Conservation (phyloP, 257 asterid genomes). For the Sherardia arvensis region DNA sequence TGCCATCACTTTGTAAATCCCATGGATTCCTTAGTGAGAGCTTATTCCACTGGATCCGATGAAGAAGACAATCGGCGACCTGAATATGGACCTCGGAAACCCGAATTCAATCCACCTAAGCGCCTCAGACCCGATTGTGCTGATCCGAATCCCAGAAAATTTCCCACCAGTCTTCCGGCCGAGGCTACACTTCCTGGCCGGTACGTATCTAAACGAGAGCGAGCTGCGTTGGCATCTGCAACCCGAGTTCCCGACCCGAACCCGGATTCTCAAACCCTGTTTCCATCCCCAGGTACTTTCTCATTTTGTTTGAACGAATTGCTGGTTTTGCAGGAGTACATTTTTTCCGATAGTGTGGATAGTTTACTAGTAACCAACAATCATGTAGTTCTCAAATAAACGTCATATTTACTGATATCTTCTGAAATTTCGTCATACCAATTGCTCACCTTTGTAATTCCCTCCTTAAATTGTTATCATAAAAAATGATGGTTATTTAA, state of each 20-base stretch:
- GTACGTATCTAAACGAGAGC: slow-evolving; percentile 78
- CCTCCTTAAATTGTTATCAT: too few relatives aligned
- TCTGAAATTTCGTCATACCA: too few relatives aligned
- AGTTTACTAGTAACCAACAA: neutral
- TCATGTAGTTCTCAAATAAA: too few relatives aligned
- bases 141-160: neutral
- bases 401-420: too few relatives aligned
- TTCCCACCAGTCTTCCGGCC: slow-evolving; percentile 14
- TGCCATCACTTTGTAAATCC: neutral
- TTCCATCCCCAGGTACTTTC: slow-evolving; percentile 33
- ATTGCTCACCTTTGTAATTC: too few relatives aligned
- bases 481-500: neutral
- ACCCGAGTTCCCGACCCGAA: slow-evolving; percentile 11
- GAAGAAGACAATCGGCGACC: slow-evolving; percentile 26
- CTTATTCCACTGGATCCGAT: slow-evolving; percentile 52
- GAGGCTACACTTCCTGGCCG: slow-evolving; percentile 60
- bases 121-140: slow-evolving; percentile 24
- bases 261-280: slow-evolving; percentile 1
- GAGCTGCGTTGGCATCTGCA: slow-evolving; percentile 37
- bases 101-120: slow-evolving; percentile 25
- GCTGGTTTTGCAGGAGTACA: neutral
- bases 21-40: slow-evolving; percentile 69
- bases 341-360: too few relatives aligned
- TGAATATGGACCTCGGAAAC: slow-evolving; percentile 4
- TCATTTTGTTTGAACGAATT: neutral